Evolutionary conservation across 2,329 filamentous ascomycete species (phyloP).

Genomic region (Bimuria novae-zelandiae): DNA sequence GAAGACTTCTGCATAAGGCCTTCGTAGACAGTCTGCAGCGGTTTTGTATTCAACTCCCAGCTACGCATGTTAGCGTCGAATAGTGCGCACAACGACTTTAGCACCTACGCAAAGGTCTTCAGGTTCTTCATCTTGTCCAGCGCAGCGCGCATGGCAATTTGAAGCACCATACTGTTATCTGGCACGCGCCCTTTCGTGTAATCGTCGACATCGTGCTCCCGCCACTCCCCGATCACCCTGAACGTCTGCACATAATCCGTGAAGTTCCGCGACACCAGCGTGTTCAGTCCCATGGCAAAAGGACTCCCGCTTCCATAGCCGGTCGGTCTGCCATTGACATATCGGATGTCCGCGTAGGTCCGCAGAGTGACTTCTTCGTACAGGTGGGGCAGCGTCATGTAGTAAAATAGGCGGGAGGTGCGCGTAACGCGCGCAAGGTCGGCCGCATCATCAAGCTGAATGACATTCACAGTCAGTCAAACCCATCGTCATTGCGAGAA

Average conservation of each 20-base stretch:
- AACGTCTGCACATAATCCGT: slow-evolving; percentile 59
- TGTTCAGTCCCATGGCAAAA: slow-evolving; percentile 66
- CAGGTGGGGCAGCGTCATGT: slow-evolving; percentile 66
- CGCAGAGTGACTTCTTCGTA: slow-evolving; percentile 61
- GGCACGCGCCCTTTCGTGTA: slow-evolving; percentile 63
- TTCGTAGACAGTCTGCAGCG: slow-evolving; percentile 62
- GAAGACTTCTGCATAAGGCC: slow-evolving; percentile 57
- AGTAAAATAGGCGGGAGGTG: slow-evolving; percentile 65
- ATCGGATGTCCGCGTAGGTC: slow-evolving; percentile 63
- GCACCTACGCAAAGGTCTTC: slow-evolving; percentile 55
- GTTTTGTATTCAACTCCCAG: slow-evolving; percentile 66
- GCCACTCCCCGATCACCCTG: slow-evolving; percentile 60
- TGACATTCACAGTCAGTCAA: slow-evolving; percentile 20
- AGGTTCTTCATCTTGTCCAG: slow-evolving; percentile 63
- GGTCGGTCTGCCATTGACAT: slow-evolving; percentile 61
- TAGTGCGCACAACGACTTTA: neutral
- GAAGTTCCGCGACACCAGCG: slow-evolving; percentile 61
- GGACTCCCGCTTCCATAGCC: slow-evolving; percentile 66
- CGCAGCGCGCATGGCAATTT: slow-evolving; percentile 62
- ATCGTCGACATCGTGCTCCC: slow-evolving; percentile 61
- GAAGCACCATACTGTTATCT: slow-evolving; percentile 68
- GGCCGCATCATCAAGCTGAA: slow-evolving; percentile 60
- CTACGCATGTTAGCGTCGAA: slow-evolving; percentile 37
- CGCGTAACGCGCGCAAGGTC: slow-evolving; percentile 64
- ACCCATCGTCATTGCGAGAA: neutral